These are phyloP conservation scores for Alternaria arbusti DNA, from an alignment of 2,329 filamentous ascomycete species.

Conservation along the genomic window DNA sequence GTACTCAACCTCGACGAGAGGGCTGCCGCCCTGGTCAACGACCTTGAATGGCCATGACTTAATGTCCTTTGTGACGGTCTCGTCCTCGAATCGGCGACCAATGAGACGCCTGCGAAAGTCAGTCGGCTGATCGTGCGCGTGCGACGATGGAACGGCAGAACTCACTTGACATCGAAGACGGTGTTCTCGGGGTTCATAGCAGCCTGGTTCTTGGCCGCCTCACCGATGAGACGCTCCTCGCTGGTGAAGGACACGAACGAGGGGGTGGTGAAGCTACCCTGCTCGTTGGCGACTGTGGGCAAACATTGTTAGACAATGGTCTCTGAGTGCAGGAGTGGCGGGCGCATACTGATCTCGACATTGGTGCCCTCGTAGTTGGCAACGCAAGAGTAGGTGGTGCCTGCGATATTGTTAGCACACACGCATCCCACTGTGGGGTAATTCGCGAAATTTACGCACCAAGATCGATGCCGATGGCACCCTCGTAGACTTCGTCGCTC, in stretches of 20 bases:
- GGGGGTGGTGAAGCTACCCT: conserved; percentile 98
- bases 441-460: conserved; percentile 62
- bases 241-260: conserved; percentile 99
- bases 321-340: conserved; percentile 4
- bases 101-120: conserved; percentile 80
- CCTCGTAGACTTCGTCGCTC: conserved; percentile 98
- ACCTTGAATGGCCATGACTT: conserved; percentile 99
- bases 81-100: conserved; percentile 92
- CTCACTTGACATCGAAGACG: conserved; percentile 98
- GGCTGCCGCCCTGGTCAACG: conserved; percentile 84
- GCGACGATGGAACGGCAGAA: conserved; percentile 23
- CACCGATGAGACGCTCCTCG: conserved; percentile 98
- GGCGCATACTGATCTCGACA: conserved; percentile 89
- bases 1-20: conserved; percentile 94
- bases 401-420: conserved; percentile 58
- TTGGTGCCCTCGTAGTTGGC: conserved; percentile 99
- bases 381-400: conserved; percentile 99
- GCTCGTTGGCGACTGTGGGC: conserved; percentile 87
- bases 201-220: conserved; percentile 99
- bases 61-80: conserved; percentile 97
- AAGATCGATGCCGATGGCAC: conserved; percentile 99
- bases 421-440: conserved; percentile 34
- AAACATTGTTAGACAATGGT: conserved; percentile 26
- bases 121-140: conserved; percentile 25
- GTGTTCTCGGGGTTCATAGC: conserved; percentile 99